Percentiles rank a stretch among this genome's conserved stretches.
Evolutionary conservation across 805 yeast genomes (phyloP).

Genomic region (Wilhelminamyces savonicus): DNA sequence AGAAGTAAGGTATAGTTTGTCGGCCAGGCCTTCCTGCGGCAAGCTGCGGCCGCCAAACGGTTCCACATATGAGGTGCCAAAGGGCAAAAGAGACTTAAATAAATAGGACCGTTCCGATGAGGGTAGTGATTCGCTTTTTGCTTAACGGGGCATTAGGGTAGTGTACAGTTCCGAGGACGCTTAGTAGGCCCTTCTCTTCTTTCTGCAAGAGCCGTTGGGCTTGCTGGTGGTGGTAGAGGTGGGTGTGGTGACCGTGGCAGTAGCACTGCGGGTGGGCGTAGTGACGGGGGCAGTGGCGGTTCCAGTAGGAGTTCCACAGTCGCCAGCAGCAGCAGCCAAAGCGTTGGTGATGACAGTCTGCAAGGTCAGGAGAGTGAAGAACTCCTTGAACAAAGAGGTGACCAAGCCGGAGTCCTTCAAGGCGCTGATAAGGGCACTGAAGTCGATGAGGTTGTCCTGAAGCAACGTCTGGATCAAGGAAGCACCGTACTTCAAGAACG

Average conservation of each 20-base stretch:
- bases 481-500: slow-evolving; percentile 34
- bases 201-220: background rate
- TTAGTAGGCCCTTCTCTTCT: slow-evolving; percentile 1
- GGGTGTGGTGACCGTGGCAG: slow-evolving; percentile 10
- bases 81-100: too few relatives aligned
- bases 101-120: too few relatives aligned
- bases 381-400: slow-evolving; percentile 28
- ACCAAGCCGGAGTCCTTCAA: slow-evolving; percentile 31
- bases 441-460: slow-evolving; percentile 20
- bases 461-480: slow-evolving; percentile 25
- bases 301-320: slow-evolving; percentile 27
- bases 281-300: slow-evolving; percentile 19
- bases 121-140: too few relatives aligned
- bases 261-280: slow-evolving; percentile 13
- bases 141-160: too few relatives aligned
- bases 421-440: slow-evolving; percentile 21
- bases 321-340: slow-evolving; percentile 35
- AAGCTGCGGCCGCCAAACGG: too few relatives aligned
- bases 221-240: slow-evolving; percentile 10
- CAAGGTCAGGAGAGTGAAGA: slow-evolving; percentile 32
- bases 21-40: too few relatives aligned
- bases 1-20: too few relatives aligned
- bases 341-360: slow-evolving; percentile 36
- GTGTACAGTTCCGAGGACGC: too few relatives aligned
- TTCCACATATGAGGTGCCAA: too few relatives aligned